Evolutionary conservation across 1,284 basidiomycete species (phyloP).

Genomic region (Pisolithus thermaeus): DNA sequence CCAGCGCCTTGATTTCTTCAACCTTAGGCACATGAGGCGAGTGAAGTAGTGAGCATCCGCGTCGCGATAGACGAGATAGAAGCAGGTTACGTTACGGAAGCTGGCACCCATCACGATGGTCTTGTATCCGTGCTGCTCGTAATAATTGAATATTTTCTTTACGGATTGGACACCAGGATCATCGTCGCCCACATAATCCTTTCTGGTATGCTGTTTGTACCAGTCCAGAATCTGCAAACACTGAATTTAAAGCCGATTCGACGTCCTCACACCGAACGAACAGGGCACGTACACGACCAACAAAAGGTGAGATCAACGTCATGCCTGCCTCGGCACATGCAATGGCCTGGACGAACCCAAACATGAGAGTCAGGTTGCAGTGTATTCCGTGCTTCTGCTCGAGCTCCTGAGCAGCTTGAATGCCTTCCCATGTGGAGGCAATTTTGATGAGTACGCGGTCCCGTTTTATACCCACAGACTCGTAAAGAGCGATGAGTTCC

Average conservation of each 20-base stretch:
- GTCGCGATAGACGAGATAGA: conserved; percentile 14
- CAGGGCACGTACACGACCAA: conserved; percentile 72
- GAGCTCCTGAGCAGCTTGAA: conserved; percentile 94
- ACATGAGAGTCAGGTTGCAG: conserved; percentile 97
- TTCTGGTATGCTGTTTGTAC: conserved; percentile 87
- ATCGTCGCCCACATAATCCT: conserved; percentile 77
- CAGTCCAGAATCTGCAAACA: conserved; percentile 79
- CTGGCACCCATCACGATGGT: conserved; percentile 99
- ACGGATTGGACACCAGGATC: conserved; percentile 97
- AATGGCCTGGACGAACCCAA: conserved; percentile 96
- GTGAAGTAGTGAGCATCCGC: not conserved
- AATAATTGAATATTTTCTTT: conserved; percentile 96
- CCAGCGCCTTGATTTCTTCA: conserved; percentile 91
- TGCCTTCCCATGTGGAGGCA: conserved; percentile 98
- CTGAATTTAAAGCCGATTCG: not conserved
- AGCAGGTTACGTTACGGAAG: conserved; percentile 80
- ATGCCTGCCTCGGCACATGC: conserved; percentile 97
- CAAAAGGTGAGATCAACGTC: conserved; percentile 97
- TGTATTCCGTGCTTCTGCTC: conserved; percentile 90
- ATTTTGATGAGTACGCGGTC: conserved; percentile 98
- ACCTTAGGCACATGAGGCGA: conserved; percentile 34
- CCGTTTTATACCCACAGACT: conserved; percentile 82
- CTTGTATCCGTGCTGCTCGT: conserved; percentile 97
- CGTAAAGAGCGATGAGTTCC: conserved; percentile 91
- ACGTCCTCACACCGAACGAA: not conserved